These are phyloP conservation scores for Fagus crenata DNA, from an alignment of 306 rosid genomes.

Conservation along the genomic window DNA sequence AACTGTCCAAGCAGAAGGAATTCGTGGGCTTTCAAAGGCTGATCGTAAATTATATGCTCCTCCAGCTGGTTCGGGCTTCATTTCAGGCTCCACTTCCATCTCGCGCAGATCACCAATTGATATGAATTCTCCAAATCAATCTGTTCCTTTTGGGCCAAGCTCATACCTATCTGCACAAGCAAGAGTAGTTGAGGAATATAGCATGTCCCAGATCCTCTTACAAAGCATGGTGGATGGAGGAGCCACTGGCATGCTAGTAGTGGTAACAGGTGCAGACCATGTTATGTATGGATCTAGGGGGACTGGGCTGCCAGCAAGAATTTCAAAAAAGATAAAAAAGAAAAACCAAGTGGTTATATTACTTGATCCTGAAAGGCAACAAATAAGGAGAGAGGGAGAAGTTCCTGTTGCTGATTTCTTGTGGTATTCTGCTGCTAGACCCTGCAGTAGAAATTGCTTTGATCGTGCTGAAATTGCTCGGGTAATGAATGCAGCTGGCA, in stretches of 20 bases:
- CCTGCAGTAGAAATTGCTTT: slow-evolving; percentile 88
- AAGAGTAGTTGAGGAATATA: slow-evolving; percentile 84
- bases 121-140: slow-evolving; percentile 44
- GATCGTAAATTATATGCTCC: slow-evolving; percentile 81
- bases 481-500: slow-evolving; percentile 97
- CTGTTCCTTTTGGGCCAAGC: slow-evolving; percentile 82
- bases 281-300: slow-evolving; percentile 83
- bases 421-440: slow-evolving; percentile 97
- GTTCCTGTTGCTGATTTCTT: slow-evolving; percentile 92
- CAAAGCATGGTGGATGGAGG: slow-evolving; percentile 69
- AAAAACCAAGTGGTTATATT: slow-evolving; percentile 85
- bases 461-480: slow-evolving; percentile 98
- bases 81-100: slow-evolving; percentile 69
- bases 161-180: slow-evolving; percentile 89
- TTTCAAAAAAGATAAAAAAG: slow-evolving; percentile 78
- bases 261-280: slow-evolving; percentile 92
- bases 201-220: slow-evolving; percentile 72
- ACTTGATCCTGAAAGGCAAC: slow-evolving; percentile 94
- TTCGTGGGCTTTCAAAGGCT: slow-evolving; percentile 72
- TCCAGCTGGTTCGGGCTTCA: slow-evolving; percentile 95
- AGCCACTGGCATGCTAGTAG: slow-evolving; percentile 66
- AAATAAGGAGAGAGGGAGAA: slow-evolving; percentile 85
- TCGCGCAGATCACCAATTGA: slow-evolving; percentile 60
- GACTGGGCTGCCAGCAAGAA: slow-evolving; percentile 91
- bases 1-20: slow-evolving; percentile 92